These are phyloP conservation scores for Candida vartiovaarae DNA, from an alignment of 805 yeast genomes.

Conservation along the genomic window DNA sequence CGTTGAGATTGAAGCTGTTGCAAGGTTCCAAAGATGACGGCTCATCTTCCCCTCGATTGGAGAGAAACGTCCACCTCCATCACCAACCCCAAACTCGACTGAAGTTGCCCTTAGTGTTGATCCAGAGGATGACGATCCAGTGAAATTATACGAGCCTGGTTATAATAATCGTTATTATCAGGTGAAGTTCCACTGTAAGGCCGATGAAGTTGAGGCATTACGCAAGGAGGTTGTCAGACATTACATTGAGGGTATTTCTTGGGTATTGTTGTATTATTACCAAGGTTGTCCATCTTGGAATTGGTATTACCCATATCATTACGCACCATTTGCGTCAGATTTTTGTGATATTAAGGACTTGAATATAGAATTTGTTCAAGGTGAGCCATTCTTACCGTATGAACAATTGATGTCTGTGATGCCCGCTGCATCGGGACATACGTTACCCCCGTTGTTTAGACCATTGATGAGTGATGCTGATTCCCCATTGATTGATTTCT, in stretches of 20 bases:
- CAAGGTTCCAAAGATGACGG: constrained; percentile 18
- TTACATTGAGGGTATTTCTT: constrained; percentile 92
- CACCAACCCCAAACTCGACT: background rate
- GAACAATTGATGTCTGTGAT: constrained; percentile 93
- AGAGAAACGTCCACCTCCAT: constrained; percentile 15
- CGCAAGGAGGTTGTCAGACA: constrained; percentile 56
- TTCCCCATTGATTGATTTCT: constrained; percentile 84
- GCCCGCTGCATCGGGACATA: constrained; percentile 90
- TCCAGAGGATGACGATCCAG: constrained; percentile 37
- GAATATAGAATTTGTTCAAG: constrained; percentile 52
- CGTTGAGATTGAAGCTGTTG: constrained; percentile 29
- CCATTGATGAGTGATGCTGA: constrained; percentile 72
- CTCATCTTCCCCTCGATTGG: constrained; percentile 8
- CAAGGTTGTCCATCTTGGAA: constrained; percentile 99
- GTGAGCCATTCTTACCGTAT: constrained; percentile 81
- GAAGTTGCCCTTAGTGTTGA: constrained; percentile 1
- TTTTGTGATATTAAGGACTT: constrained; percentile 47
- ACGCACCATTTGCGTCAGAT: constrained; percentile 96
- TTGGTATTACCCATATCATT: constrained; percentile 96
- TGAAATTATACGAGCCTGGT: constrained; percentile 82
- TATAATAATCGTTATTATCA: constrained; percentile 76
- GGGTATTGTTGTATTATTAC: constrained; percentile 90
- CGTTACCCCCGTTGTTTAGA: constrained; percentile 73
- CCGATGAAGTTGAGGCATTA: constrained; percentile 45
- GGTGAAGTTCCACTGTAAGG: constrained; percentile 56